Evolutionary conservation across 495 filamentous ascomycete genomes (phyloP).

Genomic region (Platismatia glauca): DNA sequence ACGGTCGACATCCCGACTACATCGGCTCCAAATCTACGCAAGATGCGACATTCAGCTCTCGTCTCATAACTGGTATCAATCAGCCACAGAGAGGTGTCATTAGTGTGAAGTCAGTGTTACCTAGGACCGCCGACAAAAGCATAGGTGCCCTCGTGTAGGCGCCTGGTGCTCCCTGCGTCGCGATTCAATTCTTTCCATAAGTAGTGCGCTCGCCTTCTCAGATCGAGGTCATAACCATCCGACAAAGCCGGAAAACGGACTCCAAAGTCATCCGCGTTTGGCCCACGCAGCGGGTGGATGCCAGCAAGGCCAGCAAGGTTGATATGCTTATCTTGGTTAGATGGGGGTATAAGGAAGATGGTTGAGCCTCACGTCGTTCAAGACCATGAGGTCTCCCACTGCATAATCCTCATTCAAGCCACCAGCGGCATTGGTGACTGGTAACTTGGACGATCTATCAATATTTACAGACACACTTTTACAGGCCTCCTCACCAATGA

Average conservation of each 20-base stretch:
- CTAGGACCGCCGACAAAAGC: conserved; percentile 65
- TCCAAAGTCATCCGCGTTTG: conserved; percentile 60
- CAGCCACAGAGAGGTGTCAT: not conserved
- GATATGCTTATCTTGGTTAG: conserved; percentile 48
- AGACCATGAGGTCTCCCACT: conserved; percentile 63
- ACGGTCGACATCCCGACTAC: conserved; percentile 75
- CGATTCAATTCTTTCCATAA: conserved; percentile 48
- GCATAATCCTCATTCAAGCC: conserved; percentile 59
- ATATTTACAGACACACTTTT: not conserved
- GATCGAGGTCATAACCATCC: conserved; percentile 65
- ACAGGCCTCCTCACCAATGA: conserved; percentile 42
- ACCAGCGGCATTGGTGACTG: conserved; percentile 71
- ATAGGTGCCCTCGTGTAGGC: conserved; percentile 65
- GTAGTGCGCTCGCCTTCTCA: conserved; percentile 51
- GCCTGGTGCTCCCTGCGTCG: conserved; percentile 32
- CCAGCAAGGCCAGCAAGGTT: conserved; percentile 66
- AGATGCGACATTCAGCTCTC: conserved; percentile 66
- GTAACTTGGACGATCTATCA: conserved; percentile 37
- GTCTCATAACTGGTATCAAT: conserved; percentile 56
- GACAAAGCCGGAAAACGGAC: conserved; percentile 63
- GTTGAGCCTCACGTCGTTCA: conserved; percentile 53
- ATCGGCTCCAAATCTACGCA: conserved; percentile 57
- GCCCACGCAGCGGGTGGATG: conserved; percentile 59
- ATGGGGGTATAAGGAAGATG: conserved; percentile 3
- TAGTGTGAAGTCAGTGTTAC: conserved; percentile 30